Base-by-base conservation (phyloP, 441 rosid species). In the Aleurites moluccanus region DNA sequence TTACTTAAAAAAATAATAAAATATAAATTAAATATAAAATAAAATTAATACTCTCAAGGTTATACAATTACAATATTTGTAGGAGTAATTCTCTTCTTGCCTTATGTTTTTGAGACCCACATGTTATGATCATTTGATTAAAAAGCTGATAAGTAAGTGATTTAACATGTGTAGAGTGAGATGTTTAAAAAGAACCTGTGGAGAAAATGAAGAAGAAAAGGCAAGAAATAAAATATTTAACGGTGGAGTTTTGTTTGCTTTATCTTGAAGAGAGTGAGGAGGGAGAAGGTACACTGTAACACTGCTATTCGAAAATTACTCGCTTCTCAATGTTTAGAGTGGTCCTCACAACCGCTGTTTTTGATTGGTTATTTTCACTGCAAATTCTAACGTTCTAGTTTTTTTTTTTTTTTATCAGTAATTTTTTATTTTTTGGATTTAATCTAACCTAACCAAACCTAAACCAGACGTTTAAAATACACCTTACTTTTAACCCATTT, bases 221-320 rank as follows among this genome's bases (percentile, higher is more conserved):
- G 23, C 4, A 6, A 16, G 20, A 50, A 50, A 18, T 28, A 30
- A 20, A 20, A 3, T 16, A 4, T 30, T 33, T 69, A 63, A 33
- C 23, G 73, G 71, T 6, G 55, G 16, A 28, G 68, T 67, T 6
- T 63, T 55, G 70, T 70, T 70, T 53, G 70, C 79, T 76, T 76
- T 9, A 52, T 16, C 21, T 57, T 47, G 30, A 65, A 57, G 72
- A 10, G 23, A 60, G 6, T 1, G 10, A 3, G 44, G 55, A 63
- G 42, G 20, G 23, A 4, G 49, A 45, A 52, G 56, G 50, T 45
- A 45, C 18, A 13, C 50, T 45, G 50, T 45, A 45, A 45, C 14
- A 1, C 50, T 13, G 15, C 15, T 2, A 25, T 53, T 53, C n/a
- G 10, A 20, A 20, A 16, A 27, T 23, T 47, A 53, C 64, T 42